A percentile compares a stretch with the other conserved stretches of the same genome.
Evolutionary conservation across 1,284 basidiomycete species (phyloP).

Genomic region (Sutorius eximius): DNA sequence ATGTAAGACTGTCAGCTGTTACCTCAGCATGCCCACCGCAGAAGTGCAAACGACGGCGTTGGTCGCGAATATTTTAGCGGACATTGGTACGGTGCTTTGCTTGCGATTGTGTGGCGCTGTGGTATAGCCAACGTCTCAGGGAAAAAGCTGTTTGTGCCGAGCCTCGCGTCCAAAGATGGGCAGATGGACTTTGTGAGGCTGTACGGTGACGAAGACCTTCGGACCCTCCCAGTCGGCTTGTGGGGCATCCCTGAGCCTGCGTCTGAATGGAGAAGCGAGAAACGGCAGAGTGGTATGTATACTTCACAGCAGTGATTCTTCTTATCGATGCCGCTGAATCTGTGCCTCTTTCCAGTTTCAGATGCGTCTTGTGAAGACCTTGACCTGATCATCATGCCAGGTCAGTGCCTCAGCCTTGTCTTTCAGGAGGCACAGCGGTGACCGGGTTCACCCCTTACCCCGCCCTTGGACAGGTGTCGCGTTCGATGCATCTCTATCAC

Average conservation of each 20-base stretch:
- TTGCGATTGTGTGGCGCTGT: not conserved
- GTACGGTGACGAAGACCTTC: constrained; percentile 57
- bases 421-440: constrained; percentile 11
- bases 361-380: constrained; percentile 44
- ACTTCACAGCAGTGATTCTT: not conserved
- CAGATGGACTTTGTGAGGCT: constrained; percentile 68
- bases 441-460: constrained; percentile 9
- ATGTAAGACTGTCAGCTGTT: constrained; percentile 63
- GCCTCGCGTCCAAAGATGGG: constrained; percentile 46
- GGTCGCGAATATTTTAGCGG: constrained; percentile 22
- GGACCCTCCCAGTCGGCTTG: constrained; percentile 52
- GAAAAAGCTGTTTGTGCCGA: constrained; percentile 71
- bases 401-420: constrained; percentile 37
- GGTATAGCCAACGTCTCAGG: constrained; percentile 39
- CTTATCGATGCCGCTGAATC: constrained; percentile 1
- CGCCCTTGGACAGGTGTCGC: constrained; percentile 55
- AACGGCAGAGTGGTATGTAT: constrained; percentile 54
- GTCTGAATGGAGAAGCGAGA: constrained; percentile 41
- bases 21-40: constrained; percentile 72
- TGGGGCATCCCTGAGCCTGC: constrained; percentile 78
- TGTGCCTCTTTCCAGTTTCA: constrained; percentile 39
- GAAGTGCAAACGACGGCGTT: constrained; percentile 63
- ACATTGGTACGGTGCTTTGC: constrained; percentile 23
- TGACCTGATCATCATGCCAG: constrained; percentile 71
- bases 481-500: constrained; percentile 69